phyloP scores from a whole-genome alignment of 2,329 filamentous ascomycete genomes.

The Chaetomiaceae sp. region DNA sequence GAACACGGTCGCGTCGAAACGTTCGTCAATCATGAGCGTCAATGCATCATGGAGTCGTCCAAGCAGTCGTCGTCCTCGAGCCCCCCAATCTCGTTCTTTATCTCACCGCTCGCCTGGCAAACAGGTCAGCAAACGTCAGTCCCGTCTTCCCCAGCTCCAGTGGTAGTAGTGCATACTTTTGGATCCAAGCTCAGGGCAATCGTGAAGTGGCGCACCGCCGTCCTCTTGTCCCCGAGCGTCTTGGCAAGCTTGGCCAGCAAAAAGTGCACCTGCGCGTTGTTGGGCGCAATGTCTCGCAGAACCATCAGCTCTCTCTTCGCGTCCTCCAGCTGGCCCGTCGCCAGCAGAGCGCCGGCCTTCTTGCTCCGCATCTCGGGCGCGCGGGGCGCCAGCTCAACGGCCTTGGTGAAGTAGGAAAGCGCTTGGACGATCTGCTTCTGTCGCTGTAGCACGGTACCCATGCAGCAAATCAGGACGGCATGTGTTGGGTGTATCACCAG shows the following conservation, averaged over 20 bases:
- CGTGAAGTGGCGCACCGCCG: constrained; percentile 90
- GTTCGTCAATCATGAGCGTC: constrained; percentile 22
- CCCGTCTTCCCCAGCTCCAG: no score
- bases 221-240: constrained; percentile 63
- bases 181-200: constrained; percentile 93
- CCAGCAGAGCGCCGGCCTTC: constrained; percentile 82
- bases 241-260: constrained; percentile 81
- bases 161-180: constrained; percentile 71
- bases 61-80: constrained; percentile 75
- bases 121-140: constrained; percentile 26
- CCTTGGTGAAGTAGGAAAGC: constrained; percentile 74
- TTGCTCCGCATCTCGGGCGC: constrained; percentile 85
- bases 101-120: constrained; percentile 75
- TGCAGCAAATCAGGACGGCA: constrained; percentile 84
- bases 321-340: constrained; percentile 62
- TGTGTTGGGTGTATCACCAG: constrained; percentile 90
- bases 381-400: constrained; percentile 74
- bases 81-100: constrained; percentile 94
- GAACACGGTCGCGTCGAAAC: constrained; percentile 19
- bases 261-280: constrained; percentile 96
- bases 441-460: constrained; percentile 84
- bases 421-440: constrained; percentile 77
- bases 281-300: constrained; percentile 86
- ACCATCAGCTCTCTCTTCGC: constrained; percentile 79
- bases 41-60: constrained; percentile 60